Percentiles rank a stretch among this genome's conserved stretches.
Evolutionary conservation across 2,329 filamentous ascomycete genomes (phyloP).

Genomic region (Coleophoma crateriformis): DNA sequence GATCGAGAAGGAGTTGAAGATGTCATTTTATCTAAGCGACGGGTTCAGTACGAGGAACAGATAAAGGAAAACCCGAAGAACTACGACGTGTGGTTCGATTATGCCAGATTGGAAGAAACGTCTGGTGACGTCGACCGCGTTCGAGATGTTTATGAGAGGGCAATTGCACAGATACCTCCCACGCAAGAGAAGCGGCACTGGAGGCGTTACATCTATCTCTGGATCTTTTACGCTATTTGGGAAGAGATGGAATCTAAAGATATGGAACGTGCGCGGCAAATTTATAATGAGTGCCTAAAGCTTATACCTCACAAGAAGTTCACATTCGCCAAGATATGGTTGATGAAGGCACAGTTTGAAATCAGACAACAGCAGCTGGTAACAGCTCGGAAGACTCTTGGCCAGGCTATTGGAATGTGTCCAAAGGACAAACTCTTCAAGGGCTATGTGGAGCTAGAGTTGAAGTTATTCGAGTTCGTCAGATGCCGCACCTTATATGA

Average conservation of each 20-base stretch:
- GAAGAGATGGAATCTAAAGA: slow-evolving; percentile 87
- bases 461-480: slow-evolving; percentile 89
- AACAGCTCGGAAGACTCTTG: slow-evolving; percentile 80
- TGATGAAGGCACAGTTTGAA: slow-evolving; percentile 90
- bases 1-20: slow-evolving; percentile 91
- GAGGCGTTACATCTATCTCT: slow-evolving; percentile 95
- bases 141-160: slow-evolving; percentile 89
- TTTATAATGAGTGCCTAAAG: slow-evolving; percentile 83
- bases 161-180: slow-evolving; percentile 90
- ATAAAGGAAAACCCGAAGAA: slow-evolving; percentile 92
- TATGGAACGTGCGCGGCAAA: slow-evolving; percentile 71
- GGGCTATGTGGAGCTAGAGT: slow-evolving; percentile 88
- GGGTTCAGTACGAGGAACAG: slow-evolving; percentile 90
- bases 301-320: slow-evolving; percentile 94
- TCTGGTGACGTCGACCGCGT: slow-evolving; percentile 78
- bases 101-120: slow-evolving; percentile 82
- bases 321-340: slow-evolving; percentile 95
- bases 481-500: slow-evolving; percentile 88
- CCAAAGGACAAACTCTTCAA: slow-evolving; percentile 95
- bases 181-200: slow-evolving; percentile 96
- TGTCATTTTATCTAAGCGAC: slow-evolving; percentile 88
- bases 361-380: slow-evolving; percentile 79
- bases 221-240: slow-evolving; percentile 95
- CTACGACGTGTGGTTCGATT: slow-evolving; percentile 97
- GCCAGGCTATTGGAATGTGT: slow-evolving; percentile 86